Evolutionary conservation across 2,329 filamentous ascomycete species (phyloP), one percentile per base, ranked within the genome.

Genomic region (Claviceps arundinis): DNA sequence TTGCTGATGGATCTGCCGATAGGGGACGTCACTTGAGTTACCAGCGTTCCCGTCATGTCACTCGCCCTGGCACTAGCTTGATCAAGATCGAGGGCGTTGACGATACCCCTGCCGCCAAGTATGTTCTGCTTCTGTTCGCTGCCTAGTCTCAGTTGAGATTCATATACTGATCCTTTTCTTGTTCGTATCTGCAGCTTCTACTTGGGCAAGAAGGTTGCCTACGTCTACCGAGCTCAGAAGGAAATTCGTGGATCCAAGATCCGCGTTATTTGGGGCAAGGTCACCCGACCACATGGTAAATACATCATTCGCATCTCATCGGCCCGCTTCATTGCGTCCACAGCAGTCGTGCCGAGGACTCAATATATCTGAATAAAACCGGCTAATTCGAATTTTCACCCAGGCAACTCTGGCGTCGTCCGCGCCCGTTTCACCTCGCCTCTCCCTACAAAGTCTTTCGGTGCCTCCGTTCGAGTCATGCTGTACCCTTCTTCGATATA

Each of bases 31-130:
- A 97, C 84, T 79, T 97, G 77, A 91, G 86, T 78, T 96, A 95
- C 82, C 85, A 95, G 82, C 87, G 91, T 75, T 86, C 85, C 73
- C 91, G 94, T 81, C 87, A 88, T 77, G 85, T 81, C 76, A 89
- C 84, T 71, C 89, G 87, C 80, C 85, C 91, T 65, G 84, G 85
- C 76, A 94, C 87, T 66, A 87, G 87, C 72, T 81, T 97, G 76
- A 86, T 98, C 78, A 93, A 96, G 84, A 95, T 98, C 69, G 91
- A 98, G 82, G 91, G 91, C 73, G 93, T 97, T 67, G 89, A 95
- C 68, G 82, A 87, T 80, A 82, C 86, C 68, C 79, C 87, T 67
- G 88, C 85, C 70, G 91, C 93, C 74, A 87, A 84, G 83, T 90
- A 85, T 62, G 81, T 78, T 57, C 37, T 50, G 37, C 26, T 19